These are phyloP conservation scores for Aschersonia sp. DNA, from an alignment of 2,329 filamentous ascomycete genomes.

Conservation along the genomic window DNA sequence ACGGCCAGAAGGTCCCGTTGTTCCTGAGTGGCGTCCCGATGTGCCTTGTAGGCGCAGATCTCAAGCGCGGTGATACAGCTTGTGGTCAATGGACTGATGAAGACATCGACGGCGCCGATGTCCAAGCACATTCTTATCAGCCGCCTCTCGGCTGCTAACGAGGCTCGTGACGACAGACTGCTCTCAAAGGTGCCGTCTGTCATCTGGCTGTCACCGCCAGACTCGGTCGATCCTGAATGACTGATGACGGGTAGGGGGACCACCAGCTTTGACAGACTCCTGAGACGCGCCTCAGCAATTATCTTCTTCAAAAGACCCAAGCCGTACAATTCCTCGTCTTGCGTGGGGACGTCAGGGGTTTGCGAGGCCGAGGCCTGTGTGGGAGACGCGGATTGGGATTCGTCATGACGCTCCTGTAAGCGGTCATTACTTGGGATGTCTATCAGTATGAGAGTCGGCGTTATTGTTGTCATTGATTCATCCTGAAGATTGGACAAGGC, in stretches of 20 bases:
- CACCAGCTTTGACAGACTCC: constrained; percentile 40
- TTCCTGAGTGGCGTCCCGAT: constrained; percentile 61
- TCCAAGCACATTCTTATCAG: constrained; percentile 63
- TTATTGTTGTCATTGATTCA: constrained; percentile 33
- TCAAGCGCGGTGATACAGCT: constrained; percentile 63
- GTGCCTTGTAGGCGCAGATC: constrained; percentile 70
- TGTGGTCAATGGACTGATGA: constrained; percentile 62
- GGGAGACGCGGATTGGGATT: constrained; percentile 29
- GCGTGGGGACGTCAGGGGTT: constrained; percentile 24
- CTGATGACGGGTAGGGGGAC: constrained; percentile 40
- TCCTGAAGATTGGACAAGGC: constrained; percentile 39
- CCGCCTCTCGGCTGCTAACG: constrained; percentile 16
- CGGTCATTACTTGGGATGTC: constrained; percentile 38
- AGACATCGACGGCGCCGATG: constrained; percentile 72
- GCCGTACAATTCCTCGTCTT: constrained; percentile 38
- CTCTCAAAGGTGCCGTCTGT: constrained; percentile 24
- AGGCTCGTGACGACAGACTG: constrained; percentile 9
- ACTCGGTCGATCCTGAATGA: constrained; percentile 16
- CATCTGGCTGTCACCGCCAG: constrained; percentile 16
- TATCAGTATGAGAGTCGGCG: constrained; percentile 41
- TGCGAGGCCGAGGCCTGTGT: constrained; percentile 20
- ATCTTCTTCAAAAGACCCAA: constrained; percentile 39
- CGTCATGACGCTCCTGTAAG: constrained; percentile 17
- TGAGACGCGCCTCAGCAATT: constrained; percentile 40
- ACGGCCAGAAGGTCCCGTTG: constrained; percentile 57